Conservation (phyloP, 1,284 basidiomycete species). For the Neolentinus lepideus region DNA sequence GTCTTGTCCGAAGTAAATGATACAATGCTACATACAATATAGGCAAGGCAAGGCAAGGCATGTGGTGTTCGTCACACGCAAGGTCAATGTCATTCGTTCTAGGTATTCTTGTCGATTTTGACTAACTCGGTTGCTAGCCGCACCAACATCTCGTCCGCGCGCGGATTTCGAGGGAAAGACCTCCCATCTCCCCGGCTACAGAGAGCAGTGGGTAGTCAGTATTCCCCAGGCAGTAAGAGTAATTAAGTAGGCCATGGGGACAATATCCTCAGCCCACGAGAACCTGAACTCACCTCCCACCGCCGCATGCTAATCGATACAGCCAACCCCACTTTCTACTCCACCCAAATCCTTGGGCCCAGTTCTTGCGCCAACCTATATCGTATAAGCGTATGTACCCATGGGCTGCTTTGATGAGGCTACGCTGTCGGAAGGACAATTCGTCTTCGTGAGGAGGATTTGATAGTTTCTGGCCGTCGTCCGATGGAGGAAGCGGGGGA, state of each 20-base stretch:
- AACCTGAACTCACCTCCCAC: constrained; percentile 47
- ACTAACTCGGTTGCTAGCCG: constrained; percentile 37
- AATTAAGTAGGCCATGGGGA: too few species aligned
- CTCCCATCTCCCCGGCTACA: constrained; percentile 59
- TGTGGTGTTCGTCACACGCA: neutral
- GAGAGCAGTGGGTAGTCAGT: constrained; percentile 1
- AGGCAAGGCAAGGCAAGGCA: too few species aligned
- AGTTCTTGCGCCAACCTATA: constrained; percentile 70
- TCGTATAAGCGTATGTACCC: constrained; percentile 66
- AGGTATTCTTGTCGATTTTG: neutral
- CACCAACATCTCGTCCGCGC: constrained; percentile 54
- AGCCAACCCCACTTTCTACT: constrained; percentile 41
- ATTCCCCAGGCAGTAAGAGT: neutral
- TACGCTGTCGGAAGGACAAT: constrained; percentile 62
- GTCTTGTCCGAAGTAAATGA: too few species aligned
- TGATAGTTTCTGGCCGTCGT: constrained; percentile 40
- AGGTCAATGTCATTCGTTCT: neutral
- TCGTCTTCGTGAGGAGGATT: constrained; percentile 72
- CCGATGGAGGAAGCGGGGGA: constrained; percentile 43
- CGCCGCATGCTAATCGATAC: constrained; percentile 48
- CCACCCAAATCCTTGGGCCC: constrained; percentile 60
- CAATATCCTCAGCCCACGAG: constrained; percentile 54
- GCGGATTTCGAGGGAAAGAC: constrained; percentile 58
- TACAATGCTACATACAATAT: neutral
- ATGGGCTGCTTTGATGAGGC: constrained; percentile 62